Percentiles rank a stretch among this genome's conserved stretches.
phyloP scores from a whole-genome alignment of 768 basidiomycete species.

The Mycena crocata region DNA sequence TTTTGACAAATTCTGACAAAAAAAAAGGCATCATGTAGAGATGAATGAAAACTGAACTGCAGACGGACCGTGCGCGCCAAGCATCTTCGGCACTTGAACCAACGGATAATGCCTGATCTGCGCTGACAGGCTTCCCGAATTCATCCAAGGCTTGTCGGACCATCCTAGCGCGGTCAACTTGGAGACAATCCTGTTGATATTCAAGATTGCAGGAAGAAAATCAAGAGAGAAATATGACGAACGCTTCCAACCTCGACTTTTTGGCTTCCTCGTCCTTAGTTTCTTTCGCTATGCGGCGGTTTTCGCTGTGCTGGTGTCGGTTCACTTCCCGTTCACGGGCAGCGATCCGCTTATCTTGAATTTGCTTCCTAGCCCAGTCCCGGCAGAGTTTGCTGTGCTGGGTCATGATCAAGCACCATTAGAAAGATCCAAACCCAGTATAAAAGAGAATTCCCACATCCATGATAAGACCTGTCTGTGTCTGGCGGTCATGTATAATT shows the following conservation, averaged over 20 bases:
- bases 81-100: neutral
- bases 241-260: slow-evolving; percentile 11
- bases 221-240: neutral
- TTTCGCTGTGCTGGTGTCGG: neutral
- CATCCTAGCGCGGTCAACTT: slow-evolving; percentile 20
- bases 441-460: neutral
- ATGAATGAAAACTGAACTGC: neutral
- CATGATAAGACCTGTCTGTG: slow-evolving; percentile 5
- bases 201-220: neutral
- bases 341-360: too few species aligned
- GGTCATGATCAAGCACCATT: neutral
- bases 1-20: slow-evolving; percentile 5
- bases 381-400: slow-evolving; percentile 24
- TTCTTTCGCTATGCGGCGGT: neutral
- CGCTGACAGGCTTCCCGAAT: neutral
- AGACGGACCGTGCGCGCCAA: slow-evolving; percentile 13
- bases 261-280: neutral
- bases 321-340: neutral
- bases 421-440: neutral
- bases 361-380: slow-evolving; percentile 8
- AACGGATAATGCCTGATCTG: slow-evolving; percentile 7
- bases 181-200: slow-evolving; percentile 14
- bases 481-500: neutral
- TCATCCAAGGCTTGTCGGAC: slow-evolving; percentile 27
- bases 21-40: neutral